phyloP scores from a whole-genome alignment of 208 protist genomes.

The Acanthamoeba sp. region DNA sequence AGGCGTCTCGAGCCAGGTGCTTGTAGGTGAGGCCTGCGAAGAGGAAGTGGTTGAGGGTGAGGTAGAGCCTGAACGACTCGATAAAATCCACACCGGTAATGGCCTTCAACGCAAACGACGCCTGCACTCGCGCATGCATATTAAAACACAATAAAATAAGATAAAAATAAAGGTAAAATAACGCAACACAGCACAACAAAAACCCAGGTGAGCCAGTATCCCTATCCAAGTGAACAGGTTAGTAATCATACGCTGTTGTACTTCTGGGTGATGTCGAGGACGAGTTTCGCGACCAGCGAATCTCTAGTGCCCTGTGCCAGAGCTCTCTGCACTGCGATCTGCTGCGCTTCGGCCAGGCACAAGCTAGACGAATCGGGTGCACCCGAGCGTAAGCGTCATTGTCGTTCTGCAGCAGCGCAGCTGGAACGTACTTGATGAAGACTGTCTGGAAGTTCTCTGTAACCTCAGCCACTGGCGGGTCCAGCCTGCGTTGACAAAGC shows the following conservation, averaged over 20 bases:
- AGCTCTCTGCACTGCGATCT: constrained; percentile 38
- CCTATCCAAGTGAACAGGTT: too few species aligned
- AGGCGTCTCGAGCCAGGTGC: constrained; percentile 18
- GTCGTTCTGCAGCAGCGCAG: not conserved
- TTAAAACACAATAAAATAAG: too few species aligned
- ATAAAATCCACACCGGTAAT: not conserved
- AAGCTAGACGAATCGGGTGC: not conserved
- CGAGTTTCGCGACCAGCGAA: constrained; percentile 1
- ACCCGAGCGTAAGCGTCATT: not conserved
- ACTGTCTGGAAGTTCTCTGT: not conserved
- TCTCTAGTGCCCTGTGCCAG: constrained; percentile 35
- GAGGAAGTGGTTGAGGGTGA: constrained; percentile 3
- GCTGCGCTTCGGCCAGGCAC: constrained; percentile 35
- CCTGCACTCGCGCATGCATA: not conserved
- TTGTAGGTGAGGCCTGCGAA: constrained; percentile 12
- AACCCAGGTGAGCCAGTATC: too few species aligned
- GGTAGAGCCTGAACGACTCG: not conserved
- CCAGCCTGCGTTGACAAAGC: not conserved
- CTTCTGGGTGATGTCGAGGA: constrained; percentile 5
- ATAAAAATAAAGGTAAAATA: too few species aligned
- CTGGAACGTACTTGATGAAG: constrained; percentile 19
- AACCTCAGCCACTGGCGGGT: constrained; percentile 26
- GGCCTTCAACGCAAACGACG: not conserved
- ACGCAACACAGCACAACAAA: not conserved
- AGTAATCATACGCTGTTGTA: not conserved